Evolutionary conservation across 2,329 filamentous ascomycete species (phyloP), one percentile per base, ranked within the genome.

Genomic region (Penicillium frequentans): DNA sequence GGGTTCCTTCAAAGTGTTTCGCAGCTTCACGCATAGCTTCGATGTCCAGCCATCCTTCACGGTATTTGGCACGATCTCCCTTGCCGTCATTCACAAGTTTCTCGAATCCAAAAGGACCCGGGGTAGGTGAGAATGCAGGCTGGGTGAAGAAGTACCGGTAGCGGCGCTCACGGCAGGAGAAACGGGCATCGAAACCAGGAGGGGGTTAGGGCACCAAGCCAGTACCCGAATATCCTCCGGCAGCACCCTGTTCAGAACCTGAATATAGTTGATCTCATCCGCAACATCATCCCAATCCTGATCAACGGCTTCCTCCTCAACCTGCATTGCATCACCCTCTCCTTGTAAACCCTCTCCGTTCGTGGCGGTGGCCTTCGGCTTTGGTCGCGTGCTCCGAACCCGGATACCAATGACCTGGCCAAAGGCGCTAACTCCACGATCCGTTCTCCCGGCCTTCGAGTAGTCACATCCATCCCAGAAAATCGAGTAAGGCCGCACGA

Each of bases 131-230:
- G 70, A 91, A 96, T 1, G 90, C 90, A 0, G 95, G 95, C 71
- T 97, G 91, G 0, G 95, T 98, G 79, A 99, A 99, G 80, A 96
- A 98, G 77, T 99, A 99, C 56, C 91, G 87, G 78, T 99, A 99
- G 64, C 90, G 88, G 23, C 95, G 84, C 76, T 97, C 92, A 60
- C 89, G 86, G 76, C 95, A 99, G 53, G 90, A 92, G 81, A 97
- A 97, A 42, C 95, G 87, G 5, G 95, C 95, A 33, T 90, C 92
- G 74, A 99, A 99, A 59, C 85, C 84, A 9, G 83, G 76, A 0
- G 93, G 91, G 90, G 90, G 29, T 85, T 81, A 0, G 93, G 91
- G 71, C 93, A 96, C 95, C 95, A 99, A 3, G 95, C 95, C 35
- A 98, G 83, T 57, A 96, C 81, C 59, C 91, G 86, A 68, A 99